phyloP scores from a whole-genome alignment of 2,329 filamentous ascomycete genomes.

The Hirsutella rhossiliensis region DNA sequence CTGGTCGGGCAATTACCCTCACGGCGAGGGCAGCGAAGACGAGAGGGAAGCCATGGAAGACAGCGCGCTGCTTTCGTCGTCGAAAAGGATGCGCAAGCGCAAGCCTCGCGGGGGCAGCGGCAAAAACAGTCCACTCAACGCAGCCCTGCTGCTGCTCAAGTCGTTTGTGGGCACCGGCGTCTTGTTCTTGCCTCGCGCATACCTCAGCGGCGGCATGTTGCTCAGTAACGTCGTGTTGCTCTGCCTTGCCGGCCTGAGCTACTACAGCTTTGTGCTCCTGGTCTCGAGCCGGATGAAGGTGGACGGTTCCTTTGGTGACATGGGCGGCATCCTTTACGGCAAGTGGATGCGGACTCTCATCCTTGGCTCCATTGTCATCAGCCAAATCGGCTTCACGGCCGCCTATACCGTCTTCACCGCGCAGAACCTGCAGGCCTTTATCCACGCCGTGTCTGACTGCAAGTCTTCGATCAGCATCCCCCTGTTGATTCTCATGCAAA shows the following conservation, averaged over 20 bases:
- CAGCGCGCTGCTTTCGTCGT: constrained; percentile 70
- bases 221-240: constrained; percentile 92
- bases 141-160: constrained; percentile 79
- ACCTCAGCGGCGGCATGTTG: constrained; percentile 92
- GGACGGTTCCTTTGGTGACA: constrained; percentile 93
- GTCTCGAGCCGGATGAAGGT: constrained; percentile 77
- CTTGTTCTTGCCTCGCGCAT: constrained; percentile 83
- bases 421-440: constrained; percentile 89
- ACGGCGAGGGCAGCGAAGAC: constrained; percentile 50
- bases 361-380: constrained; percentile 83
- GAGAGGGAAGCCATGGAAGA: constrained; percentile 76
- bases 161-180: constrained; percentile 97
- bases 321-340: constrained; percentile 85
- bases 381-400: constrained; percentile 87
- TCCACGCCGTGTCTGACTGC: constrained; percentile 83
- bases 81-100: constrained; percentile 60
- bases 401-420: constrained; percentile 97
- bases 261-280: constrained; percentile 93
- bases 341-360: constrained; percentile 83
- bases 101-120: constrained; percentile 63
- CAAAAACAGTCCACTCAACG: constrained; percentile 66
- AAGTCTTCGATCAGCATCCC: constrained; percentile 75
- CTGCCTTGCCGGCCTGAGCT: constrained; percentile 73
- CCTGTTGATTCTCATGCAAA: constrained; percentile 85
- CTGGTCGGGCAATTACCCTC: constrained; percentile 60